These are phyloP conservation scores for Diospyros kaki DNA, from an alignment of 148 eudicot species.

Conservation along the genomic window DNA sequence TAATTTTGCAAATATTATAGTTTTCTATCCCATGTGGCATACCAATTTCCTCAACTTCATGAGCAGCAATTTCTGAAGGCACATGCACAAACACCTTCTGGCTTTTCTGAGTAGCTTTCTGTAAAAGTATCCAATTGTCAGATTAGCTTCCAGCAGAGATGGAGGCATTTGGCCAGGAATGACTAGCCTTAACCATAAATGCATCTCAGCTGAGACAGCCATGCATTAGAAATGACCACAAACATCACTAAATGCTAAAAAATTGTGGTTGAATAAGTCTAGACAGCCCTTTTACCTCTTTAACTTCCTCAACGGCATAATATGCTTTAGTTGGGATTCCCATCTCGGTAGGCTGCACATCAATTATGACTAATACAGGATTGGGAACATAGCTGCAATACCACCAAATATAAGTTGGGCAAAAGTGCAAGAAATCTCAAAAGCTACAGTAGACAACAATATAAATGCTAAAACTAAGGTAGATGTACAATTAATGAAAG, in stretches of 20 bases:
- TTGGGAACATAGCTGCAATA: conserved; percentile 79
- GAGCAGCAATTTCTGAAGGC: conserved; percentile 96
- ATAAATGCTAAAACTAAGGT: background rate
- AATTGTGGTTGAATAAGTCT: background rate
- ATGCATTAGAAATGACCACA: background rate
- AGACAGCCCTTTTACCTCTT: conserved; percentile 55
- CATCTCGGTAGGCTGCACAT: conserved; percentile 95
- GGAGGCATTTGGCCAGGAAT: background rate
- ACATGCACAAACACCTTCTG: conserved; percentile 94
- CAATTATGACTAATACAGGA: conserved; percentile 94
- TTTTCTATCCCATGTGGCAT: conserved; percentile 16
- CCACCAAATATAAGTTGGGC: background rate
- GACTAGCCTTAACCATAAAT: background rate
- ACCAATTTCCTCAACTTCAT: conserved; percentile 99
- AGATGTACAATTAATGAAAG: background rate
- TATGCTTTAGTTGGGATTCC: conserved; percentile 98
- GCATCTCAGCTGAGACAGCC: background rate
- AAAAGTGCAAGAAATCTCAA: background rate
- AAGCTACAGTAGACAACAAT: background rate
- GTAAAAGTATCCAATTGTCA: conserved; percentile 21
- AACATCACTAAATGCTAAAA: background rate
- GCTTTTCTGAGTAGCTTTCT: conserved; percentile 98
- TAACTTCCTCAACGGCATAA: conserved; percentile 97
- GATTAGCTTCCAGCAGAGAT: conserved; percentile 3
- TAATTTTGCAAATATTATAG: background rate